Evolutionary conservation across 352 stramenopile species (phyloP), one percentile per base, ranked within the genome.

Genomic region (Phytophthora idaei): DNA sequence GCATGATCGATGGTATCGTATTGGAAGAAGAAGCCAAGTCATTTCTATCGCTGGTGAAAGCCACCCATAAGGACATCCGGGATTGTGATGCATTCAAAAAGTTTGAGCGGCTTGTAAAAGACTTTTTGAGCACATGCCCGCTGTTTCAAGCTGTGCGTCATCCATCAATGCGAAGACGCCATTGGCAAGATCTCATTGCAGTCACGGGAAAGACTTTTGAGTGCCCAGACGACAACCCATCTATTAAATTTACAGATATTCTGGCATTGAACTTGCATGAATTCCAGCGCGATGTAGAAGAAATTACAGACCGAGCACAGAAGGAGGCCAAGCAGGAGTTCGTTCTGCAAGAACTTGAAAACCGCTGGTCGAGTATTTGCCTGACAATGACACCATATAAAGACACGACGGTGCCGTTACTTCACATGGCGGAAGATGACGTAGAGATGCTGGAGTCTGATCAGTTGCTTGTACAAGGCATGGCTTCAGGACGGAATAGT

Each of bases 391-490:
- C 83, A 6, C 69, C 65, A 8, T 98, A 98, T 76, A 95, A 97
- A 48, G 85, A 93, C 42, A 93, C 92, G 5, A 72, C 85, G 41
- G 76, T 97, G 0, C 89, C 86, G 12, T 67, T 98, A 53, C 75
- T 98, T 12, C 81, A 89, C n/a, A 74, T 98, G 55, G 61, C 78
- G 0, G 97, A 99, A 76, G 96, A 99, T 29, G 87, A 98, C 55
- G 87, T 98, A 29, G 95, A 99, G 66, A 87, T 96, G 61, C 81
- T 99, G 17, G 95, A 99, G 57, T 97, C 91, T 27, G 94, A 99
- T 71, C 96, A 99, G 67, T 71, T 99, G 3, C 71, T 95, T 5
- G 78, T 99, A 17, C 96, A 99, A 73, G 83, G 85, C 32, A 99
- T 99, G 95, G 80, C 97, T 1, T 76, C 77, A 9, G 80, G 79